These are phyloP conservation scores for Russula vinacea DNA, from an alignment of 768 basidiomycete species.

Conservation along the genomic window DNA sequence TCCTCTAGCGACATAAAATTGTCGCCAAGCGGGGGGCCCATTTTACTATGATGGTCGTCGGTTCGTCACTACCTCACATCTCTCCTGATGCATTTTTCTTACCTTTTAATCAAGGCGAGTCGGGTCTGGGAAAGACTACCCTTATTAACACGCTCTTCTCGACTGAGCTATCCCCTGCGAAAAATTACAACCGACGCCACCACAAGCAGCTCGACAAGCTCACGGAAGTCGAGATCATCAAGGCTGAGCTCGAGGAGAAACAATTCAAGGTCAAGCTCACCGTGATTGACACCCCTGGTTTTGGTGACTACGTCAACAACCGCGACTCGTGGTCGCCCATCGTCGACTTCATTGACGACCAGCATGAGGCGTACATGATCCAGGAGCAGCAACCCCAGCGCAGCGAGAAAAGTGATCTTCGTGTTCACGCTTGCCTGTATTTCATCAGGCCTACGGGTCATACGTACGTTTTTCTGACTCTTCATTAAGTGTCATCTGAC, in stretches of 20 bases:
- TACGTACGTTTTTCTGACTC: slow-evolving; percentile 62
- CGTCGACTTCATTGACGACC: slow-evolving; percentile 96
- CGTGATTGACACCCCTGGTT: slow-evolving; percentile 98
- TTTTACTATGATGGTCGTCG: slow-evolving; percentile 99
- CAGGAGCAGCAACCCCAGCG: slow-evolving; percentile 99
- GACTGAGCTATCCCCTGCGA: slow-evolving; percentile 87
- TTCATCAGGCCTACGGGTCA: slow-evolving; percentile 96
- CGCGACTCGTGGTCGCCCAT: slow-evolving; percentile 98
- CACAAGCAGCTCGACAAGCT: slow-evolving; percentile 98
- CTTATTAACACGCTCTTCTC: slow-evolving; percentile 99
- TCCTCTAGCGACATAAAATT: slow-evolving; percentile 89
- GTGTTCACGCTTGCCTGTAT: slow-evolving; percentile 96
- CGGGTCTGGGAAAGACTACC: slow-evolving; percentile 94
- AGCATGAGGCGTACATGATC: slow-evolving; percentile 92
- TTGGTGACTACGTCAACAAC: slow-evolving; percentile 99
- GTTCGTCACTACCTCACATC: slow-evolving; percentile 47
- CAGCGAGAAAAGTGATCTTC: slow-evolving; percentile 87
- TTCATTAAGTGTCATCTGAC: not conserved
- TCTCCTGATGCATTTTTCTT: slow-evolving; percentile 8
- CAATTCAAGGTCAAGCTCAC: slow-evolving; percentile 99
- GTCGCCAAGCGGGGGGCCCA: slow-evolving; percentile 96
- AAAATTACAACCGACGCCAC: slow-evolving; percentile 87
- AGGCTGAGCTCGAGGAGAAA: slow-evolving; percentile 98
- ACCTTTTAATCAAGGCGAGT: slow-evolving; percentile 64
- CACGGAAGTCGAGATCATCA: slow-evolving; percentile 98